These are phyloP conservation scores for Candida frijolesensis DNA, from an alignment of 1,139 yeast species.

Conservation along the genomic window DNA sequence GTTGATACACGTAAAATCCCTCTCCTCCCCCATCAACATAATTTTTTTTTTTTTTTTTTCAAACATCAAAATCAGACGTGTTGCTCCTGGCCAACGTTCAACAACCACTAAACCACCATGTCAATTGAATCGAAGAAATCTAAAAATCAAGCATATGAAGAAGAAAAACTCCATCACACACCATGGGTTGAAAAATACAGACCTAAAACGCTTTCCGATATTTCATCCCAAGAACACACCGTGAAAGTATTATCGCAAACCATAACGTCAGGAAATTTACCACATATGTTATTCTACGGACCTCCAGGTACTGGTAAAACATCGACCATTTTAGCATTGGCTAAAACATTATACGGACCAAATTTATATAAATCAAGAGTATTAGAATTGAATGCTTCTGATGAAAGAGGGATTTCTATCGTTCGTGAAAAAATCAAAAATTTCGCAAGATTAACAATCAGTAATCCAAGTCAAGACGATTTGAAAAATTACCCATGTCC, in stretches of 20 bases:
- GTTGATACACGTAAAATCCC: background rate
- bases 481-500: slow-evolving; percentile 66
- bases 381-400: slow-evolving; percentile 78
- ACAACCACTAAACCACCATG: background rate
- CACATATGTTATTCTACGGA: slow-evolving; percentile 95
- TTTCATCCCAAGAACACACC: slow-evolving; percentile 91
- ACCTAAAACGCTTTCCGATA: slow-evolving; percentile 82
- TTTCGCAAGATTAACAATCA: slow-evolving; percentile 74
- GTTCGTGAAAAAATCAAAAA: slow-evolving; percentile 51
- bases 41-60: slow-evolving; percentile 3
- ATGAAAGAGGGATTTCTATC: slow-evolving; percentile 53
- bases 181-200: slow-evolving; percentile 86
- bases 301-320: slow-evolving; percentile 99
- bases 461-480: slow-evolving; percentile 75
- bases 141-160: slow-evolving; percentile 29
- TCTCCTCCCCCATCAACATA: background rate
- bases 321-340: slow-evolving; percentile 85
- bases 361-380: slow-evolving; percentile 72
- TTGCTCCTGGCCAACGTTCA: slow-evolving; percentile 1
- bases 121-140: slow-evolving; percentile 13
- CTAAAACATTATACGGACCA: slow-evolving; percentile 81
- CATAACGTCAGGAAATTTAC: slow-evolving; percentile 76
- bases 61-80: slow-evolving; percentile 6
- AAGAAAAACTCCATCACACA: slow-evolving; percentile 52
- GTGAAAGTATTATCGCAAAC: slow-evolving; percentile 83